A percentile compares a stretch with the other conserved stretches of the same genome.
Evolutionary conservation across 345 rosid genomes (phyloP).

Genomic region (Boechera divaricarpa): DNA sequence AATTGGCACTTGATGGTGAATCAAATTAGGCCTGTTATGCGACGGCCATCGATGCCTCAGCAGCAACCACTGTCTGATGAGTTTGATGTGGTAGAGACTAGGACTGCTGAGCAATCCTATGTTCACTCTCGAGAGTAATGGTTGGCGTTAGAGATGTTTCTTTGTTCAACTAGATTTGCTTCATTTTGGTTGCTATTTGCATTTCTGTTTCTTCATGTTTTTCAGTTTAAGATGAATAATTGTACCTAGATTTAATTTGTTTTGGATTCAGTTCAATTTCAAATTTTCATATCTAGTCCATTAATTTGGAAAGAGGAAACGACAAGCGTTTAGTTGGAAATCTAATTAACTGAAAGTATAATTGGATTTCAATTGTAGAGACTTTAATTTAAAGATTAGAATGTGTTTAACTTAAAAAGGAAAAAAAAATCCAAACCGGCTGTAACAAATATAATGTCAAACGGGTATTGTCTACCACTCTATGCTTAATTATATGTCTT

Average conservation of each 20-base stretch:
- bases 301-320: too few relatives aligned
- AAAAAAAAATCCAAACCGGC: background rate
- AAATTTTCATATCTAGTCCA: background rate
- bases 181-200: background rate
- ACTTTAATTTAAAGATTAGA: background rate
- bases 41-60: background rate
- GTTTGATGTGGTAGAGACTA: background rate
- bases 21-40: too few relatives aligned
- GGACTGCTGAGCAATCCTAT: background rate
- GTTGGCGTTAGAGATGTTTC: background rate
- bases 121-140: background rate
- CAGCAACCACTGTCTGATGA: background rate
- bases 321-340: too few relatives aligned
- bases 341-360: too few relatives aligned
- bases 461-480: too few relatives aligned
- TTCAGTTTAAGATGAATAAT: slow-evolving; percentile 1
- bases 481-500: too few relatives aligned
- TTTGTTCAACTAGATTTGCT: background rate
- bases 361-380: background rate
- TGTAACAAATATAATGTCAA: background rate
- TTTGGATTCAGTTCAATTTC: background rate
- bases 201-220: background rate
- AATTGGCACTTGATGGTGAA: background rate
- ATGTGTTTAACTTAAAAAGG: background rate
- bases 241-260: background rate